These are phyloP conservation scores for Kodamaea ohmeri DNA, from an alignment of 1,139 yeast species.

Conservation along the genomic window DNA sequence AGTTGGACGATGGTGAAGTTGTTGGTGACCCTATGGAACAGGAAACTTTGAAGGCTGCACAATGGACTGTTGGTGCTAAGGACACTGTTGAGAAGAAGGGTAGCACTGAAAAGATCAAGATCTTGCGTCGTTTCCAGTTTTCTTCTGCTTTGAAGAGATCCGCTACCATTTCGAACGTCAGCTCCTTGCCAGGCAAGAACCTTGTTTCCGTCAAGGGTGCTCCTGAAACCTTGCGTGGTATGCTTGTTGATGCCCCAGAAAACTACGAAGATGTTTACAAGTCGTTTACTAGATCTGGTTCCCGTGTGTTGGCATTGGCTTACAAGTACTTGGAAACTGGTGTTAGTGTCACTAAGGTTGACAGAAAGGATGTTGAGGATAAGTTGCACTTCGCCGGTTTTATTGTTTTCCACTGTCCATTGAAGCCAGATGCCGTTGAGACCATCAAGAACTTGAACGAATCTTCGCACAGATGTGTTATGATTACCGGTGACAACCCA, in stretches of 20 bases:
- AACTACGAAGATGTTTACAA: conserved; percentile 84
- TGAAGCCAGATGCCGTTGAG: conserved; percentile 88
- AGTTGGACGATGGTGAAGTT: conserved; percentile 90
- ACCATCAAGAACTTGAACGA: conserved; percentile 91
- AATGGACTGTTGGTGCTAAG: conserved; percentile 78
- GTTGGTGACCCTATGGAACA: conserved; percentile 99
- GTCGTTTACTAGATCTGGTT: conserved; percentile 90
- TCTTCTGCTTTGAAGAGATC: conserved; percentile 95
- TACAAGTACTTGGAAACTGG: conserved; percentile 66
- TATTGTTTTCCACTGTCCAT: conserved; percentile 94
- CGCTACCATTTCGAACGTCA: conserved; percentile 74
- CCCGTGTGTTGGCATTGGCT: conserved; percentile 93
- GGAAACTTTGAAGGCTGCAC: conserved; percentile 85
- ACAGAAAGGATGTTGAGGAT: conserved; percentile 75
- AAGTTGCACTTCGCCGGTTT: conserved; percentile 84
- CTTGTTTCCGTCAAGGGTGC: conserved; percentile 97
- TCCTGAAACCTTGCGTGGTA: conserved; percentile 89
- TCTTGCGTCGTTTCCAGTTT: conserved; percentile 93
- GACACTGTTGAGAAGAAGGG: conserved; percentile 52
- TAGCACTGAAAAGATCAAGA: conserved; percentile 57
- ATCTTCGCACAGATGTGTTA: conserved; percentile 90
- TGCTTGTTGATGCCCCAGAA: conserved; percentile 70
- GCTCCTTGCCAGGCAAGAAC: conserved; percentile 48
- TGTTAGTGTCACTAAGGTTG: conserved; percentile 50
- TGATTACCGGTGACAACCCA: conserved; percentile 99